phyloP scores from a whole-genome alignment of 1,284 basidiomycete genomes.

The Xanthoconium separans region DNA sequence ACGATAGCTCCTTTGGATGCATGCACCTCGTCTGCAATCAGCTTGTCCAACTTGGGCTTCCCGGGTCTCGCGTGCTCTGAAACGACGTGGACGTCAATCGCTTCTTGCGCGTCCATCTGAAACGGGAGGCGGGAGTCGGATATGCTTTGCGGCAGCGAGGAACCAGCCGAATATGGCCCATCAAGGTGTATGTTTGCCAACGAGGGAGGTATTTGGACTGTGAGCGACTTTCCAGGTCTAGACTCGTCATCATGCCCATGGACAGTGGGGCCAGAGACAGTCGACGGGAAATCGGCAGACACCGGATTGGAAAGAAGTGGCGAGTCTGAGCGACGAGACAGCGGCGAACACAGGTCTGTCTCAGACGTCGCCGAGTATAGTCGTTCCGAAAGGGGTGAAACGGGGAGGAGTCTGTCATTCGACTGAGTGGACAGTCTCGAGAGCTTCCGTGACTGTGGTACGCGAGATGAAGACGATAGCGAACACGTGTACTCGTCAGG shows the following conservation, averaged over 20 bases:
- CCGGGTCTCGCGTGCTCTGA: conserved; percentile 73
- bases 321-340: conserved; percentile 11
- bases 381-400: conserved; percentile 20
- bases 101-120: conserved; percentile 65
- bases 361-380: conserved; percentile 16
- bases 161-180: background rate
- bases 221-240: conserved; percentile 29
- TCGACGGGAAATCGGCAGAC: conserved; percentile 1
- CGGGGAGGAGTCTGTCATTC: conserved; percentile 19
- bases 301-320: conserved; percentile 3
- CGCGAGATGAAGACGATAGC: background rate
- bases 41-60: conserved; percentile 67
- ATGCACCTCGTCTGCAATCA: conserved; percentile 68
- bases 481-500: background rate
- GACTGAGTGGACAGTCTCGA: conserved; percentile 15
- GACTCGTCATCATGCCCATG: conserved; percentile 22
- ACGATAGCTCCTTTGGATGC: conserved; percentile 55
- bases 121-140: conserved; percentile 32
- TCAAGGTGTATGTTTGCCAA: background rate
- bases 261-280: conserved; percentile 2
- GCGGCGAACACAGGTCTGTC: conserved; percentile 11
- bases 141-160: conserved; percentile 4
- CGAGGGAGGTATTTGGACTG: conserved; percentile 3
- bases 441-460: background rate
- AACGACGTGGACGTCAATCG: conserved; percentile 63